A percentile compares a stretch with the other conserved stretches of the same genome.
Evolutionary conservation across 2,329 filamentous ascomycete genomes (phyloP).

Genomic region (Zymoseptoria brevis): DNA sequence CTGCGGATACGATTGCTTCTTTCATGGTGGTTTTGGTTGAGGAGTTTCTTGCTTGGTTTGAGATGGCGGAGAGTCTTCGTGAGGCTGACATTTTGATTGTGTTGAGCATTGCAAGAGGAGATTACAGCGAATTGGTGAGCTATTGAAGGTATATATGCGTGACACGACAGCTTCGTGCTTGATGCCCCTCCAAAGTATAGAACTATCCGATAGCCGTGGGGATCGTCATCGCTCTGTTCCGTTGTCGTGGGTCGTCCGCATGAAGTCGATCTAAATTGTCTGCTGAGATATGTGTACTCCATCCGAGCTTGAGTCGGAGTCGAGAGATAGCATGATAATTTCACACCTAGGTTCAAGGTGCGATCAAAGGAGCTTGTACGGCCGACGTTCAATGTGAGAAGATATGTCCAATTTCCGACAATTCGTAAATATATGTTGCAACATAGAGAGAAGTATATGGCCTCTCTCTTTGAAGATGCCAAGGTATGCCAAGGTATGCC

Average conservation of each 20-base stretch:
- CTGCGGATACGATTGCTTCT: slow-evolving; percentile 30
- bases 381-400: no score
- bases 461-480: background rate
- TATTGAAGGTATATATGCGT: background rate
- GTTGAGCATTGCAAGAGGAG: slow-evolving; percentile 7
- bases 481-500: no score
- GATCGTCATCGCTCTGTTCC: background rate
- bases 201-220: background rate
- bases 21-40: slow-evolving; percentile 25
- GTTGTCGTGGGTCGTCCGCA: no score
- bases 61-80: slow-evolving; percentile 14
- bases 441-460: no score
- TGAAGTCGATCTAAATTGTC: no score
- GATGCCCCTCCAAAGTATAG: background rate
- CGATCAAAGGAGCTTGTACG: background rate
- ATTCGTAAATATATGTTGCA: no score
- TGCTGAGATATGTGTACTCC: no score
- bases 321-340: background rate
- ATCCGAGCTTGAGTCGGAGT: background rate
- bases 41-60: slow-evolving; percentile 11
- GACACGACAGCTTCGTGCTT: background rate
- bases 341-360: background rate
- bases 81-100: slow-evolving; percentile 13
- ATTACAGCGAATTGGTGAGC: background rate
- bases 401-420: no score